phyloP scores from a whole-genome alignment of 352 stramenopile genomes.

The Phytophthora pinifolia region DNA sequence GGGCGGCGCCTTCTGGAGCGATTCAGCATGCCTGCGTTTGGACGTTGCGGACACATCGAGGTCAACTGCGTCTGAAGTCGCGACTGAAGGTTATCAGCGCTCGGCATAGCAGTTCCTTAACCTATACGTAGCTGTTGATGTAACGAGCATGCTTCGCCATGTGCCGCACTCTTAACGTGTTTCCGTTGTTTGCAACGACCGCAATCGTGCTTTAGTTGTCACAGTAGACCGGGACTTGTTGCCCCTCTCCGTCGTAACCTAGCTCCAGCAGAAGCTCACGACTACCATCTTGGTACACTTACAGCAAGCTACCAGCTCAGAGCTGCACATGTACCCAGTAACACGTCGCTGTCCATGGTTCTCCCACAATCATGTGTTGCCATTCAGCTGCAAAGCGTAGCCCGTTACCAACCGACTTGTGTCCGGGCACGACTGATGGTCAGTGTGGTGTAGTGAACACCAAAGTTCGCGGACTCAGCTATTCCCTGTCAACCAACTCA shows the following conservation, averaged over 20 bases:
- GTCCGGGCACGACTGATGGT: constrained; percentile 2
- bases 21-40: too few relatives aligned
- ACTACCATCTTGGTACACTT: constrained; percentile 7
- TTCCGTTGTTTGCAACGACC: constrained; percentile 4
- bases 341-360: background rate
- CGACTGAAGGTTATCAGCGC: too few relatives aligned
- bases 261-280: background rate
- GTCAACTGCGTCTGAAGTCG: too few relatives aligned
- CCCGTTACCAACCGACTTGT: constrained; percentile 4
- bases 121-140: too few relatives aligned
- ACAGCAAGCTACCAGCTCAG: background rate
- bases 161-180: constrained; percentile 3
- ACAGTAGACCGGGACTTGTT: background rate
- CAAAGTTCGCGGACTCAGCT: too few relatives aligned
- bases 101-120: too few relatives aligned
- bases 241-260: background rate
- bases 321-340: constrained; percentile 1
- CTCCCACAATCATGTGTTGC: constrained; percentile 10
- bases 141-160: constrained; percentile 5
- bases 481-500: too few relatives aligned
- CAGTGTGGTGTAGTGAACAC: too few relatives aligned
- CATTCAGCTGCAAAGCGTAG: background rate
- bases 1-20: too few relatives aligned
- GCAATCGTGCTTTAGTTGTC: constrained; percentile 11
- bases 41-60: too few relatives aligned